Base-by-base conservation (phyloP, 176 grass and related monocot species). In the Otatea glauca region DNA sequence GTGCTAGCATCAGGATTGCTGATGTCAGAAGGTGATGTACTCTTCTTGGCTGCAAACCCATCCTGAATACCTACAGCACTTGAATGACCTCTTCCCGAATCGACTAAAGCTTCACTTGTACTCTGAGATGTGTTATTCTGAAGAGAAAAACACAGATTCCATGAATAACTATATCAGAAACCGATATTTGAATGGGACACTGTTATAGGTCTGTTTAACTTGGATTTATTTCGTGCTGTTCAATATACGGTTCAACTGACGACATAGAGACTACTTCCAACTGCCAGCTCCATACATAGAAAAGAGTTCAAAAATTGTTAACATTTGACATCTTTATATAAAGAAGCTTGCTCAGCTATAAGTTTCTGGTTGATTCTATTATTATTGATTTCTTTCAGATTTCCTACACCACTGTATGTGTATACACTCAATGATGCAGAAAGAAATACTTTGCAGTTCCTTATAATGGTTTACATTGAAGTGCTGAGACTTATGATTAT, bases 51-150 rank as follows among this genome's bases (percentile, higher is more conserved):
- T 85, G 66, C 79, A 83, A 82, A 83, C 27, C 47, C 58, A 82
- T 85, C 83, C 38, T 86, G 77, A 81, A 77, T 63, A 70, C 42
- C 51, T 32, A 79, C 41, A 70, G 79, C 24, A 86, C 32, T 91
- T 81, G 86, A 91, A 77, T 83, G 75, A 61, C 73, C 74, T 86
- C 71, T 50, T 37, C 47, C 86, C 81, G 84, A 86, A 78, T 89
- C 91, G 90, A 81, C 51, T 81, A 83, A 64, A 84, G 58, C 49
- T 90, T 74, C 86, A 7, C 69, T 80, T 74, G 42, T 74, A 77
- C 63, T 83, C 70, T 91, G 81, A 74, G 75, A 92, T 75, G 45
- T 73, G 24, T 38, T 91, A 89, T 79, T 80, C 96, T 96, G 79
- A 27, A 87, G 29, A 39, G 64, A 38, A 76, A 64, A 79, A 59